Base-by-base conservation (phyloP, 1,139 yeast species). In the Pichia sp. region DNA sequence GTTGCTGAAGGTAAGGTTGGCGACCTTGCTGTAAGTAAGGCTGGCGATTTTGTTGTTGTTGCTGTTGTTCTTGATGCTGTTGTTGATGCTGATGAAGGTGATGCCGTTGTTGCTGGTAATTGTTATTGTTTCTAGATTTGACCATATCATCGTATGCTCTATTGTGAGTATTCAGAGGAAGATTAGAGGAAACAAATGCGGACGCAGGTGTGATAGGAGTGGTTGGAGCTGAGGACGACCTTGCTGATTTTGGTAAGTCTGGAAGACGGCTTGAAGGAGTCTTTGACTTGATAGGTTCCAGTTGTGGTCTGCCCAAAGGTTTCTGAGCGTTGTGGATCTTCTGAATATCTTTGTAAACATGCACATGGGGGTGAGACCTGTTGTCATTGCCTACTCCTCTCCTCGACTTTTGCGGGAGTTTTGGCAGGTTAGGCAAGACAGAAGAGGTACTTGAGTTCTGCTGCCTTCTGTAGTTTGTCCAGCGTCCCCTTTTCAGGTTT, bases 231-330 rank as follows among this genome's bases (percentile, higher is more conserved):
- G 47, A 29, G 29, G 56, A 47, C 5, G 36, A 6, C 17, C 31
- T 30, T 30, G 47, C 29, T 10, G 48, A 45, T 4, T 20, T 14
- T 14, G 63, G 63, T 20, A 59, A 27, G 41, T 56, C 61, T 4
- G 62, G 62, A 24, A 60, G 38, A 33, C 54, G 55, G 42, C 61
- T 59, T 3, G 57, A 52, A 9, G 62, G 62, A 9, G 60, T 49
- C 31, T 47, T 44, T 3, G 49, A 46, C 44, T 49, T 52, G 12
- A 53, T 41, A 16, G 58, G 58, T 30, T 53, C 57, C 16, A 53
- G 20, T 38, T 52, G 51, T 2, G 54, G 55, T 31, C 38, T 52
- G 5, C 55, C 58, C 17, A 57, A 33, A 14, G 59, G 58, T 53
- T 48, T 55, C 48, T 57, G 58, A 27, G 58, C 55, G 45, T 56